These are phyloP conservation scores for Trichoderma afroharzianum DNA, from an alignment of 2,329 filamentous ascomycete genomes.

Conservation along the genomic window DNA sequence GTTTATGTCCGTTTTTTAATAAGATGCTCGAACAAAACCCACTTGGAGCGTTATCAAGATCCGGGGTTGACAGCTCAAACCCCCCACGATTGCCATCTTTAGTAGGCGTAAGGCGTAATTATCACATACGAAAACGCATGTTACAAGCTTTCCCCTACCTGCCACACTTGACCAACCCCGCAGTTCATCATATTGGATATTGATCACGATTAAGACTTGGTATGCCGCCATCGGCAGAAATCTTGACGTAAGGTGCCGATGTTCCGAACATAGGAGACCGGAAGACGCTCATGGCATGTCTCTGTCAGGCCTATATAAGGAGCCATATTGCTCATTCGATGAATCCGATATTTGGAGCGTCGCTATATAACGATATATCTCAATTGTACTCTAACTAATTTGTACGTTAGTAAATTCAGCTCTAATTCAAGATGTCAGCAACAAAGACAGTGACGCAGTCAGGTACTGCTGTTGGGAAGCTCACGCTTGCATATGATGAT, in stretches of 20 bases:
- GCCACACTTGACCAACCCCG: background rate
- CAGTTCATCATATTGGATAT: constrained; percentile 10
- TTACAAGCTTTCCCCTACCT: background rate
- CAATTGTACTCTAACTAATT: too few relatives aligned
- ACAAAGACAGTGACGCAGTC: background rate
- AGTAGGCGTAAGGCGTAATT: background rate
- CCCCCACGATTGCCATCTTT: background rate
- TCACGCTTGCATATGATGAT: constrained; percentile 7
- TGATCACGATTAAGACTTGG: background rate
- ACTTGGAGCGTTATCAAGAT: background rate
- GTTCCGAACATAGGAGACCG: background rate
- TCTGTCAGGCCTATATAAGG: background rate
- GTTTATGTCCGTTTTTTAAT: background rate
- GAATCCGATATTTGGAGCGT: background rate
- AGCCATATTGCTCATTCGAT: background rate
- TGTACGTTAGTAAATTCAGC: background rate
- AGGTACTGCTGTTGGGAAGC: background rate
- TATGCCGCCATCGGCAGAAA: background rate
- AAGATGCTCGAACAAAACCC: background rate
- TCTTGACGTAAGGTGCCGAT: background rate
- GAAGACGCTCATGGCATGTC: background rate
- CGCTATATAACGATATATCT: background rate
- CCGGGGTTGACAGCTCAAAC: background rate
- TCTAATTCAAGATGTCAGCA: background rate
- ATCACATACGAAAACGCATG: background rate